Conservation (phyloP, 2,329 filamentous ascomycete genomes). For the Emmonsiellopsis sp. region DNA sequence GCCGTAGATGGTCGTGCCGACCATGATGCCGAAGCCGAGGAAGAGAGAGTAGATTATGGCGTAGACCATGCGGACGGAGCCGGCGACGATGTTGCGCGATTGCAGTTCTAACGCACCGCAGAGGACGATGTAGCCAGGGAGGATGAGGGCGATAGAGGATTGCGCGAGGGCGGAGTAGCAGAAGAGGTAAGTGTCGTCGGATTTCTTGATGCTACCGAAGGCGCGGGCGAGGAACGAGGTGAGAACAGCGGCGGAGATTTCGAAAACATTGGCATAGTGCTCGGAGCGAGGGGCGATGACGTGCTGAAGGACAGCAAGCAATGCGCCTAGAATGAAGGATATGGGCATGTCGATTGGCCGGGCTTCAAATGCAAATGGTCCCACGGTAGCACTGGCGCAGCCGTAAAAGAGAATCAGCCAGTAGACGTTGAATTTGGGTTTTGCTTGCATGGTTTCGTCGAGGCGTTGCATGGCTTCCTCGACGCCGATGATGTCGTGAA, state of each 20-base stretch:
- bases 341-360: conserved; percentile 70
- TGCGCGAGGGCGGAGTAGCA: conserved; percentile 66
- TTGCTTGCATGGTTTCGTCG: conserved; percentile 47
- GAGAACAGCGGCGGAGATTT: conserved; percentile 54
- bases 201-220: conserved; percentile 55
- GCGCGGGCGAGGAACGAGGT: conserved; percentile 62
- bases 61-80: conserved; percentile 65
- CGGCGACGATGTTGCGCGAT: conserved; percentile 59
- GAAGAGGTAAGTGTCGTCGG: conserved; percentile 46
- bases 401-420: conserved; percentile 60
- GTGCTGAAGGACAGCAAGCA: conserved; percentile 67
- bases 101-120: conserved; percentile 58
- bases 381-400: conserved; percentile 64
- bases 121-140: conserved; percentile 59
- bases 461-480: conserved; percentile 37
- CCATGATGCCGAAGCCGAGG: conserved; percentile 63
- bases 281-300: conserved; percentile 65
- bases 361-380: conserved; percentile 70
- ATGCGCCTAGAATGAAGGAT: conserved; percentile 64
- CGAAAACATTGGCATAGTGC: conserved; percentile 56
- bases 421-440: conserved; percentile 46
- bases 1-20: conserved; percentile 56
- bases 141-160: conserved; percentile 65
- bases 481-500: conserved; percentile 38
- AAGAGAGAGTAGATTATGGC: conserved; percentile 66